Conservation (phyloP, 768 basidiomycete genomes). For the Cystoderma amianthinum region DNA sequence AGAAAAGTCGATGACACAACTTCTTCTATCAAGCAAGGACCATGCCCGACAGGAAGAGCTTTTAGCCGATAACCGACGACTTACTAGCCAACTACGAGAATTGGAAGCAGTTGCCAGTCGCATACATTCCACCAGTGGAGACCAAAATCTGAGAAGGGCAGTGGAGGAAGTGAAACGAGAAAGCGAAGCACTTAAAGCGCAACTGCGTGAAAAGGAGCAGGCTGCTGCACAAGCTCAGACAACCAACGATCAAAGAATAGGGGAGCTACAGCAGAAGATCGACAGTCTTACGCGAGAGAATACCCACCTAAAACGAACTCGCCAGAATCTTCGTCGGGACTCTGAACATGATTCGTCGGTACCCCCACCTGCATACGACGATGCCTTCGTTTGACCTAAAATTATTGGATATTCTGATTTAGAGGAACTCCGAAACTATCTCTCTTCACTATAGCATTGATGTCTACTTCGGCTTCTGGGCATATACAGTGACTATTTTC, state of each 20-base stretch:
- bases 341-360: conserved; percentile 14
- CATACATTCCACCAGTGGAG: conserved; percentile 20
- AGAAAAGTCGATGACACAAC: conserved; percentile 26
- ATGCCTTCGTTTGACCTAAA: conserved; percentile 13
- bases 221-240: conserved; percentile 11
- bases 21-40: conserved; percentile 22
- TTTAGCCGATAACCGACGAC: conserved; percentile 22
- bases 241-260: conserved; percentile 11
- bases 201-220: conserved; percentile 18
- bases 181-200: conserved; percentile 26
- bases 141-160: conserved; percentile 15
- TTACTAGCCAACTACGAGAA: conserved; percentile 22
- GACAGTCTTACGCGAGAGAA: conserved; percentile 19
- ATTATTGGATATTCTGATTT: too few species aligned
- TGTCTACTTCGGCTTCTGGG: too few species aligned
- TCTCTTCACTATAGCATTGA: too few species aligned
- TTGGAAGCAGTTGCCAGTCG: conserved; percentile 22
- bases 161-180: conserved; percentile 22
- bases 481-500: too few species aligned
- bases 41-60: conserved; percentile 23
- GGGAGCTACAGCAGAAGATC: conserved; percentile 18
- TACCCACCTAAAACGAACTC: conserved; percentile 14
- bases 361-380: conserved; percentile 28
- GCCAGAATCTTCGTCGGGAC: conserved; percentile 9
- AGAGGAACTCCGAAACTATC: too few species aligned